These are phyloP conservation scores for Fusarium irregulare DNA, from an alignment of 2,329 filamentous ascomycete species.

Conservation along the genomic window DNA sequence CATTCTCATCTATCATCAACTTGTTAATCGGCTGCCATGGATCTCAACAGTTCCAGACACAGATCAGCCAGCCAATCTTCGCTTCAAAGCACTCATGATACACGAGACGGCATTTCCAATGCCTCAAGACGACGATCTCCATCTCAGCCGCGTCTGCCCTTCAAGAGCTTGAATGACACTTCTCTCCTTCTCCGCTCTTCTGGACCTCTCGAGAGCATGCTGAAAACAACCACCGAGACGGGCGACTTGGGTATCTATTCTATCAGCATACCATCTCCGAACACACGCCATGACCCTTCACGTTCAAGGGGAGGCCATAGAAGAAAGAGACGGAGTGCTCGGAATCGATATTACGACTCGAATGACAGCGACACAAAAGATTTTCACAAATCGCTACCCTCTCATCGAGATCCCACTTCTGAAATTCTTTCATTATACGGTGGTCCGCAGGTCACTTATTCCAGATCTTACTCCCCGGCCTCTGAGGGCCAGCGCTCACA, in stretches of 20 bases:
- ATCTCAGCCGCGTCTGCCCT: constrained; percentile 52
- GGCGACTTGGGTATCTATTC: constrained; percentile 73
- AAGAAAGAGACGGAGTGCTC: constrained; percentile 45
- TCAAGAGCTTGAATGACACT: constrained; percentile 59
- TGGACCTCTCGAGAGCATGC: constrained; percentile 70
- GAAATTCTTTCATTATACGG: constrained; percentile 68
- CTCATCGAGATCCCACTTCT: constrained; percentile 63
- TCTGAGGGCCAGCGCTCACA: constrained; percentile 63
- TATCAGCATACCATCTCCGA: constrained; percentile 54
- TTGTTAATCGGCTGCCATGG: constrained; percentile 44
- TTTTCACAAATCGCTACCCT: constrained; percentile 59
- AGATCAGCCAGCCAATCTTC: constrained; percentile 57
- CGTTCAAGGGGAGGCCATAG: constrained; percentile 47
- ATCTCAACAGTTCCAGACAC: constrained; percentile 43
- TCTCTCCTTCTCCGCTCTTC: constrained; percentile 59
- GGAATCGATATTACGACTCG: constrained; percentile 47
- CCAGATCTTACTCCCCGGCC: constrained; percentile 56
- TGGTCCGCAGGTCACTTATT: constrained; percentile 59
- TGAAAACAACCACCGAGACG: constrained; percentile 73
- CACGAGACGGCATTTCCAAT: constrained; percentile 40
- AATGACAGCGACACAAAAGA: constrained; percentile 52
- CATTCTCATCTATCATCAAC: constrained; percentile 16
- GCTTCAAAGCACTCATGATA: constrained; percentile 49
- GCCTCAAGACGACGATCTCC: constrained; percentile 35
- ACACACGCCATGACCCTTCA: constrained; percentile 46